Percentiles rank a stretch among this genome's conserved stretches.
Evolutionary conservation across 2,329 filamentous ascomycete genomes (phyloP).

Genomic region (Fusarium concolor): DNA sequence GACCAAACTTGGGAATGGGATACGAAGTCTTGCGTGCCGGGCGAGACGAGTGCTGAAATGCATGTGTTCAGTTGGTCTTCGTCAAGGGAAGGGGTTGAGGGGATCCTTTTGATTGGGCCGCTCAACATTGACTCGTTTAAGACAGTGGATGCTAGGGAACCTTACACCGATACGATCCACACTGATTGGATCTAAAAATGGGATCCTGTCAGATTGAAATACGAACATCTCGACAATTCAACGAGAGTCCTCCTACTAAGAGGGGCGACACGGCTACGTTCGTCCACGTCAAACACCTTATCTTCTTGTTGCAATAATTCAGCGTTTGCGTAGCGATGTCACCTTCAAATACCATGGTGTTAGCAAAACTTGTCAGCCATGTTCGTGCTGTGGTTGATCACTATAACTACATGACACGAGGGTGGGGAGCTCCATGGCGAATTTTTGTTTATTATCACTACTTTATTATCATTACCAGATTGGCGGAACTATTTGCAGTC

Average conservation of each 20-base stretch:
- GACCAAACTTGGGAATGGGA: constrained; percentile 34
- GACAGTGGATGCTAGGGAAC: not conserved
- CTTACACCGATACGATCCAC: constrained; percentile 17
- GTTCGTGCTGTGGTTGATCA: not conserved
- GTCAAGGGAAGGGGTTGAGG: constrained; percentile 33
- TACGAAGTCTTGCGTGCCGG: constrained; percentile 40
- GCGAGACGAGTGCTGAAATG: constrained; percentile 33
- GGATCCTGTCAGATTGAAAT: constrained; percentile 18
- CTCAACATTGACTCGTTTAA: constrained; percentile 2
- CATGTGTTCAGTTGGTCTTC: constrained; percentile 31
- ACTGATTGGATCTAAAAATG: constrained; percentile 24
- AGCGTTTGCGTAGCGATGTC: no score
- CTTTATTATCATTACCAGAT: not conserved
- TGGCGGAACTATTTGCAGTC: not conserved
- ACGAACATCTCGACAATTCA: not conserved
- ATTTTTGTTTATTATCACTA: not conserved
- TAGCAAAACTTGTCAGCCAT: not conserved
- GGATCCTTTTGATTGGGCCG: constrained; percentile 37
- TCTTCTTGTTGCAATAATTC: no score
- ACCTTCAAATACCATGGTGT: not conserved
- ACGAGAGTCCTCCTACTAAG: not conserved
- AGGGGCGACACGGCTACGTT: no score
- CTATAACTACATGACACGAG: not conserved
- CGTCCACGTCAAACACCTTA: no score
- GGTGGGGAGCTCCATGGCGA: not conserved